Evolutionary conservation across 169 alveolate genomes (phyloP).

Genomic region (Babesia ovis): DNA sequence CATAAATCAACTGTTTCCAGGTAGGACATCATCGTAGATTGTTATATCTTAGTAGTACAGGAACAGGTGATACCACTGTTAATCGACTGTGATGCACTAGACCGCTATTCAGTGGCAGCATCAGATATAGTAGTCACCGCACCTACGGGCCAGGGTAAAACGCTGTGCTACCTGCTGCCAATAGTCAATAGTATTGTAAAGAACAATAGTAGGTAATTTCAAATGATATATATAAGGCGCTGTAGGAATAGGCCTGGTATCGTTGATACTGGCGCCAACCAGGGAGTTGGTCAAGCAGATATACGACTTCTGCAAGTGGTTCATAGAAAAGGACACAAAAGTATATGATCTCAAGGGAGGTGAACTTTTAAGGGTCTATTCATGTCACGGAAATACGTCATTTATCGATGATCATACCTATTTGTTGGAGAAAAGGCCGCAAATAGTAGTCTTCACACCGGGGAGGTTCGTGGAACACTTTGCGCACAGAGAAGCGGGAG

Average conservation of each 20-base stretch:
- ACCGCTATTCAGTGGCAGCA: slow-evolving; percentile 33
- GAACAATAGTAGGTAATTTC: slow-evolving; percentile 20
- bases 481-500: not conserved
- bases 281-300: slow-evolving; percentile 93
- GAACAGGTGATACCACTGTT: slow-evolving; percentile 55
- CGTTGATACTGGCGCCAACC: slow-evolving; percentile 89
- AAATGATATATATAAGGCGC: too few relatives aligned
- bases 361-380: slow-evolving; percentile 11
- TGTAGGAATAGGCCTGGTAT: slow-evolving; percentile 16
- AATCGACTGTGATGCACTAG: slow-evolving; percentile 18
- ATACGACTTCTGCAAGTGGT: slow-evolving; percentile 62
- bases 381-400: slow-evolving; percentile 51
- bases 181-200: slow-evolving; percentile 40
- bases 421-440: slow-evolving; percentile 44
- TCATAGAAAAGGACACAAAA: slow-evolving; percentile 19
- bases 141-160: slow-evolving; percentile 70
- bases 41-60: slow-evolving; percentile 33
- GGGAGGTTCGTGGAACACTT: slow-evolving; percentile 58
- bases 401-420: slow-evolving; percentile 42
- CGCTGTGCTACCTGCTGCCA: slow-evolving; percentile 61
- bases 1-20: slow-evolving; percentile 40
- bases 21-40: slow-evolving; percentile 9
- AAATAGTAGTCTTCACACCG: slow-evolving; percentile 54
- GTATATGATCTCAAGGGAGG: slow-evolving; percentile 47
- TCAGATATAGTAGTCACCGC: slow-evolving; percentile 60